phyloP scores from a whole-genome alignment of 2,329 filamentous ascomycete species.

The Exophiala calicioides region DNA sequence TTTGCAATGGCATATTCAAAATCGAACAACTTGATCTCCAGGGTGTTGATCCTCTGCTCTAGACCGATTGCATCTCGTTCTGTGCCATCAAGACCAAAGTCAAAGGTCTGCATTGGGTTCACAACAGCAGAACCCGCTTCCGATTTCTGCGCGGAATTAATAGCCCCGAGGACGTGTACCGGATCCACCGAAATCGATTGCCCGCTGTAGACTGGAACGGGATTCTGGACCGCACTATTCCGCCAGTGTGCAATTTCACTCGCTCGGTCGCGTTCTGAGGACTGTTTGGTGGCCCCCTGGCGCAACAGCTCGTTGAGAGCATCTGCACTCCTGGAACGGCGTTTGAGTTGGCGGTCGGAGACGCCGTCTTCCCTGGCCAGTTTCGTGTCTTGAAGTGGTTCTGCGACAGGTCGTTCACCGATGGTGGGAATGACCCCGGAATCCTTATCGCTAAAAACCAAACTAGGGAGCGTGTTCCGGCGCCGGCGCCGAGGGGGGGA shows the following conservation, averaged over 20 bases:
- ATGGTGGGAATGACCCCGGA: conserved; percentile 14
- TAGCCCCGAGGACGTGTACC: conserved; percentile 9
- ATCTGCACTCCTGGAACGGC: conserved; percentile 48
- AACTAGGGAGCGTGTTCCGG: conserved; percentile 47
- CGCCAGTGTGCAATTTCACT: conserved; percentile 43
- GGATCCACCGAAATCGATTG: conserved; percentile 24
- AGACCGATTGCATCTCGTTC: conserved; percentile 42
- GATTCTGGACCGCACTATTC: conserved; percentile 36
- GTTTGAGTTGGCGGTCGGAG: conserved; percentile 35
- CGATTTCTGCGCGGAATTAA: conserved; percentile 10
- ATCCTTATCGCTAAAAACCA: conserved; percentile 46
- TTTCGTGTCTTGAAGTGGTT: conserved; percentile 1
- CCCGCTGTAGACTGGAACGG: conserved; percentile 28
- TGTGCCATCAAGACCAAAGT: conserved; percentile 33
- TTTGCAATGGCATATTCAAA: conserved; percentile 53
- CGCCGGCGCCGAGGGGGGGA: conserved; percentile 29
- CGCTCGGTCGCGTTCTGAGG: conserved; percentile 43
- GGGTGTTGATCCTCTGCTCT: conserved; percentile 50
- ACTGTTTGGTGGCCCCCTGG: conserved; percentile 39
- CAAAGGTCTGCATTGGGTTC: conserved; percentile 28
- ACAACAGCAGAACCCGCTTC: conserved; percentile 13
- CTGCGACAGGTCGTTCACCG: conserved; percentile 4
- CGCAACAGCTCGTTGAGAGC: conserved; percentile 38
- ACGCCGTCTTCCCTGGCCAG: conserved; percentile 18
- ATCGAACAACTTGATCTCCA: conserved; percentile 54